Conservation (phyloP, 78 protist species). For the Guillardia theta region DNA sequence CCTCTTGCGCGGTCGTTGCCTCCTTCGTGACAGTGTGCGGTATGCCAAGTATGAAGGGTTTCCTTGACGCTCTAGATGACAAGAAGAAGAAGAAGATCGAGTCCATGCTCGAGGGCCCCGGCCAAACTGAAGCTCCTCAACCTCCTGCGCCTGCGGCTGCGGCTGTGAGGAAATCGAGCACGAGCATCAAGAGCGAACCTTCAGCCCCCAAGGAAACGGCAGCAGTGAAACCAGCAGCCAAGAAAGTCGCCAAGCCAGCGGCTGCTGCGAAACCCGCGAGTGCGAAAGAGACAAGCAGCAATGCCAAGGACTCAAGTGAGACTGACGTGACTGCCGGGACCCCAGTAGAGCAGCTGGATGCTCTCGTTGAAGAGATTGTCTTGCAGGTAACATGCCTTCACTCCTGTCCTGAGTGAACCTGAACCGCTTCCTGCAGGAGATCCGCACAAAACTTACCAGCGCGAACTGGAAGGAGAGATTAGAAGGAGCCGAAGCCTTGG, state of each 20-base stretch:
- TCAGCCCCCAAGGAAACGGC: too few species aligned
- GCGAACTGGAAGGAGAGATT: conserved; percentile 18
- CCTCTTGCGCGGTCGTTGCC: neutral
- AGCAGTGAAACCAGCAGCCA: neutral
- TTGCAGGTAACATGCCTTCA: too few species aligned
- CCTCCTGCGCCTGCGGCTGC: neutral
- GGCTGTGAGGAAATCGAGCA: neutral
- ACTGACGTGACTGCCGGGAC: neutral
- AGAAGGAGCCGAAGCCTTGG: neutral
- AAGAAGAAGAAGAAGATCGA: conserved; percentile 16
- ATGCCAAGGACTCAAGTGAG: neutral
- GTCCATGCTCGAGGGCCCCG: neutral
- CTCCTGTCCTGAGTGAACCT: too few species aligned
- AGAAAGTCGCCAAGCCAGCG: neutral
- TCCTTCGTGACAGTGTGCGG: neutral
- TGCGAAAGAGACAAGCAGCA: neutral
- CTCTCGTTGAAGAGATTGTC: neutral
- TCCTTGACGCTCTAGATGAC: neutral
- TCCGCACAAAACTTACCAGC: neutral
- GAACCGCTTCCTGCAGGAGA: neutral
- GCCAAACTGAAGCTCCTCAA: neutral
- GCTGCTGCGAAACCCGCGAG: too few species aligned
- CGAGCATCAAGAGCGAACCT: neutral
- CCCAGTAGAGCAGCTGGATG: conserved; percentile 28
- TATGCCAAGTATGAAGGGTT: neutral